A percentile compares a stretch with the other conserved stretches of the same genome.
These are phyloP conservation scores for Phyllosticta citrichinensis DNA, from an alignment of 2,329 filamentous ascomycete genomes.

Conservation along the genomic window DNA sequence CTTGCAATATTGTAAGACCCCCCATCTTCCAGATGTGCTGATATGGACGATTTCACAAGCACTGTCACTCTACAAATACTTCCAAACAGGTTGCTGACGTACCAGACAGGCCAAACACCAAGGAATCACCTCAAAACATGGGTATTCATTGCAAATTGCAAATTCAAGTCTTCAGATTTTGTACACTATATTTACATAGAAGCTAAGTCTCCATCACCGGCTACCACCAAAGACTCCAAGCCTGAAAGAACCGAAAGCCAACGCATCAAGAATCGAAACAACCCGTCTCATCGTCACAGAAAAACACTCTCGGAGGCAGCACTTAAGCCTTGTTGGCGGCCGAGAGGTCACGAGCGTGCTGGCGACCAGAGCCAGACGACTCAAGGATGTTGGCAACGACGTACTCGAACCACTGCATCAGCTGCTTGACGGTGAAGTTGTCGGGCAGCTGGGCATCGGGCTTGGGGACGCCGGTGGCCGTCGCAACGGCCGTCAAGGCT, in stretches of 20 bases:
- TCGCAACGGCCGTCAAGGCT: constrained; percentile 4
- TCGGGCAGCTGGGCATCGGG: constrained; percentile 15
- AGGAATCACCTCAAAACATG: background rate
- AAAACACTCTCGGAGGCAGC: background rate
- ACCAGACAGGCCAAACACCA: background rate
- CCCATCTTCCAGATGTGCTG: too few species aligned
- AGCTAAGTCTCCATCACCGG: background rate
- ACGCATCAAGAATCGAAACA: background rate
- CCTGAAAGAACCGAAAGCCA: background rate
- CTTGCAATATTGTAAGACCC: too few species aligned
- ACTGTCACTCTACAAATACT: too few species aligned
- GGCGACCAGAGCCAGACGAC: constrained; percentile 2
- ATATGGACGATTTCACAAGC: too few species aligned
- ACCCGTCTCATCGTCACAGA: background rate
- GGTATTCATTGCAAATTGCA: background rate
- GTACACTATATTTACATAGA: background rate
- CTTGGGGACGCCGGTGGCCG: constrained; percentile 5
- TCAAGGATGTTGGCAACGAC: constrained; percentile 12
- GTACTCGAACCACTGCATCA: constrained; percentile 23
- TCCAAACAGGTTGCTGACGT: background rate
- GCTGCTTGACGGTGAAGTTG: constrained; percentile 25
- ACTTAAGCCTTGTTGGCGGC: background rate
- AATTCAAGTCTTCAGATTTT: background rate
- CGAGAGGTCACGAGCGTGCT: constrained; percentile 12
- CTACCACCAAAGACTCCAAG: background rate